Conservation (phyloP, 2,329 filamentous ascomycete species). For the Orbilia brochopaga region DNA sequence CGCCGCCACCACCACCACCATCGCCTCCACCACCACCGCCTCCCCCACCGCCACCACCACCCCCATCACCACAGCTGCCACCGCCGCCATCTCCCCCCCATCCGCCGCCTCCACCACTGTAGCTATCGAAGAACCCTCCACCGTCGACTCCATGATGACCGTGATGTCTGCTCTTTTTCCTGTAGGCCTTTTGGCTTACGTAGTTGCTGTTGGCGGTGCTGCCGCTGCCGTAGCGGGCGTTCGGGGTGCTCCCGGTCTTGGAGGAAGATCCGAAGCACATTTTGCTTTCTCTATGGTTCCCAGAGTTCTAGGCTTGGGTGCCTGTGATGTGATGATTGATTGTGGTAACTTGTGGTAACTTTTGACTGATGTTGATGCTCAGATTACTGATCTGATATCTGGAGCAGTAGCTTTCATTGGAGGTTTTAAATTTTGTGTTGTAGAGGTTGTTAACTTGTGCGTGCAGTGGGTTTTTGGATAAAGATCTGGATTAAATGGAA, state of each 20-base stretch:
- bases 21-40: neutral
- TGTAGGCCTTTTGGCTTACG: slow-evolving; percentile 26
- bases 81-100: slow-evolving; percentile 10
- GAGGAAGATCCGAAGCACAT: slow-evolving; percentile 49
- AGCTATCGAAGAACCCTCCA: too few relatives aligned
- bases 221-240: slow-evolving; percentile 40
- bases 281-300: neutral
- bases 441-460: too few relatives aligned
- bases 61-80: slow-evolving; percentile 10
- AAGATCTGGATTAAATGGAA: too few relatives aligned
- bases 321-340: slow-evolving; percentile 2
- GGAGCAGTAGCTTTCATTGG: too few relatives aligned
- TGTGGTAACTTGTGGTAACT: too few relatives aligned
- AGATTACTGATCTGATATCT: neutral
- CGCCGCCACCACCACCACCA: neutral
- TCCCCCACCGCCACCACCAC: neutral
- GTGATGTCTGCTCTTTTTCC: slow-evolving; percentile 15
- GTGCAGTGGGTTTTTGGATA: neutral
- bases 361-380: neutral
- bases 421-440: too few relatives aligned
- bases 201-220: slow-evolving; percentile 23
- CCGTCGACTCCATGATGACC: neutral
- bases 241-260: slow-evolving; percentile 16
- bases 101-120: slow-evolving; percentile 1
- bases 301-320: neutral